Evolutionary conservation across 441 rosid species (phyloP), one percentile per base, ranked within the genome.

Genomic region (Adansonia gregorii): DNA sequence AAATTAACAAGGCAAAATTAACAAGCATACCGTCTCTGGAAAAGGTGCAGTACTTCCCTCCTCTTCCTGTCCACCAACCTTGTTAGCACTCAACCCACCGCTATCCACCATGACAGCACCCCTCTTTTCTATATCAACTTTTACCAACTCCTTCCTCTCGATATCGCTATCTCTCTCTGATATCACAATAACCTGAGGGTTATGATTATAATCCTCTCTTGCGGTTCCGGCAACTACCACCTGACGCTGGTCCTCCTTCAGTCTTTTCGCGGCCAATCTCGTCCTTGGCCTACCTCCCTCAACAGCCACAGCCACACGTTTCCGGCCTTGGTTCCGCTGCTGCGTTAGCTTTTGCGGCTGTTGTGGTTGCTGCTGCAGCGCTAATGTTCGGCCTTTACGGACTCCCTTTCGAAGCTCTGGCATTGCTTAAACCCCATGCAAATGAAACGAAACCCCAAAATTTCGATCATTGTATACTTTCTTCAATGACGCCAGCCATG

Each of bases 361-460:
- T 1, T 48, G 9, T 19, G 70, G 52, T n/a, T 76, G 75, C 54
- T 59, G 22, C 71, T 43, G 63, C 77, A 39, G 79, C 78, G 85
- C 91, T 87, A 88, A 60, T 71, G 82, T 72, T 5, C 91, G 91
- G 74, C 90, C 89, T 83, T 89, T 88, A 77, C 93, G 87, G 72
- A 82, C 92, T 83, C 95, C 92, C 78, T 87, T 88, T 78, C 93
- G 92, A 84, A 90, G 97, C 94, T 90, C 93, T 72, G 97, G 98
- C 99, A 93, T 94, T 77, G 84, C 91, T 81, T 81, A 86, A 80
- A 76, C 92, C 91, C 90, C 98, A 93, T 94, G 86, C 90, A 92
- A 91, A 76, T 82, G 64, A 80, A 70, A 83, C 82, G 83, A 71
- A 84, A 83, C 80, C 80, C 59, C 27, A 81, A 54, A 46, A 70